phyloP scores from a whole-genome alignment of 2,329 filamentous ascomycete species.

The Byssochlamys sp. region DNA sequence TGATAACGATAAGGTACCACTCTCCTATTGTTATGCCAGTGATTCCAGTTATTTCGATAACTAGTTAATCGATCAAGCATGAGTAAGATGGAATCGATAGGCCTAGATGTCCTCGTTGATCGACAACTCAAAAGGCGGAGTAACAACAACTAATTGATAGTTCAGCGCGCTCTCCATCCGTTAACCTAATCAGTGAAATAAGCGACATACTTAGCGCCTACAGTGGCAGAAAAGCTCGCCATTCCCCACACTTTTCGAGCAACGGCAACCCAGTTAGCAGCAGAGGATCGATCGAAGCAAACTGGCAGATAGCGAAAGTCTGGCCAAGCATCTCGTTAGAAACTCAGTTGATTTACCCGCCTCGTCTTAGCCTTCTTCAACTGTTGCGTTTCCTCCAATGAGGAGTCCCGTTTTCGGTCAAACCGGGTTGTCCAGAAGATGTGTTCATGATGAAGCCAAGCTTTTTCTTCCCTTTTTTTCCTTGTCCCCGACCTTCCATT shows the following conservation, averaged over 20 bases:
- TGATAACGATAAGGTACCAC: no score
- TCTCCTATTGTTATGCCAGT: no score
- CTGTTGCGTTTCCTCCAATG: constrained; percentile 6
- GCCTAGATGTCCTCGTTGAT: background rate
- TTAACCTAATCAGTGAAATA: background rate
- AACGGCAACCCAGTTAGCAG: background rate
- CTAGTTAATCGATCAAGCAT: background rate
- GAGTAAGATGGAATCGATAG: background rate
- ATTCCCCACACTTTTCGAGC: constrained; percentile 1
- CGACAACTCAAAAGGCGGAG: background rate
- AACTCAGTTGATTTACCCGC: constrained; percentile 12
- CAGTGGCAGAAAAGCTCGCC: background rate
- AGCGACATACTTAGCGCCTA: background rate
- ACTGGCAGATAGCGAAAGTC: no score
- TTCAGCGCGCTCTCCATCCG: background rate
- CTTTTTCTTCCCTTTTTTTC: background rate
- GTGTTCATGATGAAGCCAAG: background rate
- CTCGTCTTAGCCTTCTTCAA: constrained; percentile 9
- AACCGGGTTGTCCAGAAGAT: background rate
- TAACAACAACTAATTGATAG: background rate
- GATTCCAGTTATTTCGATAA: no score
- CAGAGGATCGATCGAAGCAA: background rate
- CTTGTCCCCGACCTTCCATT: background rate
- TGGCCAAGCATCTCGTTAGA: background rate
- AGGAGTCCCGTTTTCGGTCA: background rate